Base-by-base conservation (phyloP, 1,284 basidiomycete species). In the Irpex sp. region DNA sequence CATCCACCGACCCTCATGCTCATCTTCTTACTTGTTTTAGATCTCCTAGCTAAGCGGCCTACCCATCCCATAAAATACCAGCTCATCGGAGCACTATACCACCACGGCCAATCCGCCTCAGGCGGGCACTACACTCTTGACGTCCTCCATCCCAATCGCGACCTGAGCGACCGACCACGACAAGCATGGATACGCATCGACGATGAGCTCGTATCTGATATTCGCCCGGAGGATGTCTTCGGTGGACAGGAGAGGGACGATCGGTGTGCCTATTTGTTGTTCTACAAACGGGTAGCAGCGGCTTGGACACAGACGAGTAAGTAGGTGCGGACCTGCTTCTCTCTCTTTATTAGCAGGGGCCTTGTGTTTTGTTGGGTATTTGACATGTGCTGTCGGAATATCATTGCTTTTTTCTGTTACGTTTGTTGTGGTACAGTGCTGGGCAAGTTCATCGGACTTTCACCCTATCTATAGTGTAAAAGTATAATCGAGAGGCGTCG, bases 91-190 rank as follows among this genome's bases (percentile, higher is more conserved):
- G 95, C 92, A 19, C 80, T 98, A 6, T 98, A 98, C 76, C 97
- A 99, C 76, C 96, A 99, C 71, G 97, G 97, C 1, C 80, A 84
- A 56, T 92, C 92, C 11, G 95, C 97, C 0, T 89, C 89, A 0
- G 96, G 96, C 5, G 97, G 97, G 0, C 96, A 98, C 76, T 99
- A 98, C 79, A 99, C 96, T 1, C 87, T 97, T 54, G 92, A 96
- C 67, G 92, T 97, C 1, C 79, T 96, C 6, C 90, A 94, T 65
- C 91, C 93, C 19, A 87, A 87, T 68, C 84, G 87, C 11, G 86
- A 85, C 70, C 76, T 81, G 57, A 75, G 72, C 67, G 73, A 76
- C 21, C 72, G 73, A 58, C 76, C 75, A 26, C 77, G 83, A 2
- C 85, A 89, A 71, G 88, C 83, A 19, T 98, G 94, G 97, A 84